Base-by-base conservation (phyloP, 495 filamentous ascomycete species). In the Trichoderma parareesei region DNA sequence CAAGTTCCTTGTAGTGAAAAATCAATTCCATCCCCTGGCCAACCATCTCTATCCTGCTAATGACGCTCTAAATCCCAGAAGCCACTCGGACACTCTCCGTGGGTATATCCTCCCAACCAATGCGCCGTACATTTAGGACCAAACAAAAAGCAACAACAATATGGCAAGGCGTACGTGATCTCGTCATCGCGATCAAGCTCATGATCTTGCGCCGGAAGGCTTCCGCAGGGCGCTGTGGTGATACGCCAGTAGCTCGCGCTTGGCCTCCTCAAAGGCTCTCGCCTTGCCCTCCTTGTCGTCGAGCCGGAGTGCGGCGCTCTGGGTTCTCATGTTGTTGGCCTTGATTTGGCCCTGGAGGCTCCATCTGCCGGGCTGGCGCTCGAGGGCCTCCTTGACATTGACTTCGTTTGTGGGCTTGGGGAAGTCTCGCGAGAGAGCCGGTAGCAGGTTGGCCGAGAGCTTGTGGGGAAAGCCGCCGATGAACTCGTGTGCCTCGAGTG, bases 281-380 rank as follows among this genome's bases (percentile, higher is more conserved):
- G 71, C 70, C 57, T 72, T 64, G 38, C 69, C 64, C 68, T 74
- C 70, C 38, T 68, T 63, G 55, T 71, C 68, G 42, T 75, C 53
- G 68, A 10, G 61, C 64, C 13, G 18, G 38, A 27, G 64, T 38
- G 43, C 43, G 5, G 18, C 10, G 27, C 3, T n/a, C 10, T 18
- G 48, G 2, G 65, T 65, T 42, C 44, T 6, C 10, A 62, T 5
- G 43, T 20, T 20, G 41, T 65, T 65, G 11, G 70, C 69, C 3
- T 70, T 73, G 61, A 75, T 72, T 71, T 76, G 74, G 42, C 78
- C 68, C 43, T 72, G 76, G 69, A 79, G 67, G 14, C 74, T 74
- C 63, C 71, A 72, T 67, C 71, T 73, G 44, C 65, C 64, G 0
- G 78, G 77, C 66, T 69, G 60, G 41, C 72, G 74, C 6, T 76